phyloP scores from a whole-genome alignment of 2,329 filamentous ascomycete genomes.

The Phyllosticta citriasiana region DNA sequence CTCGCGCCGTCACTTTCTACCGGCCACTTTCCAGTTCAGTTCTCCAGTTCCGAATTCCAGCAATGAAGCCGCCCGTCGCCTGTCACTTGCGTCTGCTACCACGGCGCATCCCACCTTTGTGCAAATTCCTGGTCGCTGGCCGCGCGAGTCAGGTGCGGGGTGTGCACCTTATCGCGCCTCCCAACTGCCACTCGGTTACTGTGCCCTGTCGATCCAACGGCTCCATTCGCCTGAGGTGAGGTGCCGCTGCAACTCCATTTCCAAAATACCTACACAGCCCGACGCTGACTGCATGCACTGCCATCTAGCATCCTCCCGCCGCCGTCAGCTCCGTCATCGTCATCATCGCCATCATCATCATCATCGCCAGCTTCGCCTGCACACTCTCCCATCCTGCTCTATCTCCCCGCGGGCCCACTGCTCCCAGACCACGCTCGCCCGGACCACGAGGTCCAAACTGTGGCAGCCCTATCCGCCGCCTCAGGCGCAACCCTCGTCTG shows the following conservation, averaged over 20 bases:
- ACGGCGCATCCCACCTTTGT: conserved; percentile 11
- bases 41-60: neutral
- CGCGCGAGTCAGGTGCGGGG: neutral
- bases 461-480: conserved; percentile 25
- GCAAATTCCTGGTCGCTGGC: conserved; percentile 11
- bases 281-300: neutral
- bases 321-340: neutral
- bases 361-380: neutral
- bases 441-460: conserved; percentile 21
- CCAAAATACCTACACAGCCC: neutral
- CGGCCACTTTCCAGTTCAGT: neutral
- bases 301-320: conserved; percentile 3
- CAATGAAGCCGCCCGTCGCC: neutral
- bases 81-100: neutral
- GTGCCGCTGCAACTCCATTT: neutral
- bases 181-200: conserved; percentile 14
- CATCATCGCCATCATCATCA: no score
- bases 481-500: conserved; percentile 33
- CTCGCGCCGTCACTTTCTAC: neutral
- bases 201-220: conserved; percentile 35
- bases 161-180: conserved; percentile 10
- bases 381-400: conserved; percentile 27
- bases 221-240: conserved; percentile 31
- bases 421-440: neutral
- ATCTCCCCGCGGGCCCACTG: conserved; percentile 35